These are phyloP conservation scores for Themeda triandra DNA, from an alignment of 176 grass and related monocot genomes.

Conservation along the genomic window DNA sequence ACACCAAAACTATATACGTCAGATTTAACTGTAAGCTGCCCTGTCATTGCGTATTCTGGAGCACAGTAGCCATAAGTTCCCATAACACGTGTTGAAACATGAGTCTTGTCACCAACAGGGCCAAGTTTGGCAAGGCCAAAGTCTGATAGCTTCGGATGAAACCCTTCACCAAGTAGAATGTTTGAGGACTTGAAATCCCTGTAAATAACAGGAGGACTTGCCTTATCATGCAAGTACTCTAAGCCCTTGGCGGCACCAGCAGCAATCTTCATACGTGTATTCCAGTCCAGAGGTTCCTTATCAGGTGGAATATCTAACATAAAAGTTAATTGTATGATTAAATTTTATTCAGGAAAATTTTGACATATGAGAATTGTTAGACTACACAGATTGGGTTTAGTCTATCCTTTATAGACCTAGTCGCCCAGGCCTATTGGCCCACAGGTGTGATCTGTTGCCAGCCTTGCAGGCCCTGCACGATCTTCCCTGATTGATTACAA, in stretches of 20 bases:
- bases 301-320: constrained; percentile 80
- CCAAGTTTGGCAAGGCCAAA: constrained; percentile 93
- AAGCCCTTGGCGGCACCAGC: constrained; percentile 88
- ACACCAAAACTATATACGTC: constrained; percentile 95
- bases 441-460: background rate
- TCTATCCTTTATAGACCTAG: background rate
- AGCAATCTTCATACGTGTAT: constrained; percentile 89
- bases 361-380: background rate
- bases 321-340: constrained; percentile 21
- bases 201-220: constrained; percentile 85
- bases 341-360: background rate
- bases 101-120: constrained; percentile 89
- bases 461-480: background rate
- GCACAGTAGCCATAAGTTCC: constrained; percentile 93
- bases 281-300: constrained; percentile 88
- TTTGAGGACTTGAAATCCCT: constrained; percentile 96
- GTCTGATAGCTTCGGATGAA: constrained; percentile 81
- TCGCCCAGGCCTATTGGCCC: background rate
- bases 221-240: constrained; percentile 87
- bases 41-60: constrained; percentile 93
- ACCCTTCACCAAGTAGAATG: constrained; percentile 75
- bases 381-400: background rate
- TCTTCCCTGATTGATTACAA: background rate
- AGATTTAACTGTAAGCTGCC: constrained; percentile 85
- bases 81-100: constrained; percentile 93